Conservation (phyloP, 140 eudicot genomes). For the Erigeron philadelphicus region DNA sequence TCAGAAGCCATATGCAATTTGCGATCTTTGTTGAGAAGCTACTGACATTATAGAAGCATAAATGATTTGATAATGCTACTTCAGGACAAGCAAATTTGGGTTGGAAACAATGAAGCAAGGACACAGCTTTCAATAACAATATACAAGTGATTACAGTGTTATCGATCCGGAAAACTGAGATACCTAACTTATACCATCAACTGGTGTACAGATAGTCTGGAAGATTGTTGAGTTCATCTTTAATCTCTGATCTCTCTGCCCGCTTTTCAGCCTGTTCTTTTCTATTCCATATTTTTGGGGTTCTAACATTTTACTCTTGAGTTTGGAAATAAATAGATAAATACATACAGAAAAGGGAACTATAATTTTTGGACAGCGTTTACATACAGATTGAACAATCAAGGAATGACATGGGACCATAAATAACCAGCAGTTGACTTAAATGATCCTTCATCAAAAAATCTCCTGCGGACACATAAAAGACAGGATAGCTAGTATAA, state of each 20-base stretch:
- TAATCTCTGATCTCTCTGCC: slow-evolving; percentile 12
- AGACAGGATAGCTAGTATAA: not conserved
- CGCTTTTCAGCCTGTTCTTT: slow-evolving; percentile 8
- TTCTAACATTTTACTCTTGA: slow-evolving; percentile 18
- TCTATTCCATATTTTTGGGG: slow-evolving; percentile 23
- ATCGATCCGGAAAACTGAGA: not conserved
- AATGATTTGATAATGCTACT: too few relatives aligned
- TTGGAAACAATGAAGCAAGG: not conserved
- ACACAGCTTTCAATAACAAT: not conserved
- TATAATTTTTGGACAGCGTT: slow-evolving; percentile 34
- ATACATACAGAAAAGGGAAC: slow-evolving; percentile 34
- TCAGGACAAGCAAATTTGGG: not conserved
- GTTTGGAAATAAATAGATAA: slow-evolving; percentile 31
- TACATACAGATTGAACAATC: slow-evolving; percentile 60
- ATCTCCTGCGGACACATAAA: slow-evolving; percentile 20
- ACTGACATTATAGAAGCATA: not conserved
- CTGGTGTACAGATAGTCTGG: slow-evolving; percentile 1
- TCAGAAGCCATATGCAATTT: not conserved
- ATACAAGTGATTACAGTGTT: slow-evolving; percentile 2
- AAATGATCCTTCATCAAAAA: slow-evolving; percentile 40
- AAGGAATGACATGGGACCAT: slow-evolving; percentile 53
- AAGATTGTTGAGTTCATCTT: slow-evolving; percentile 6
- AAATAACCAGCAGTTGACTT: slow-evolving; percentile 31
- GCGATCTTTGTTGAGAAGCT: not conserved
- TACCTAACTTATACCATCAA: not conserved